These are phyloP conservation scores for Leccinum arenicola DNA, from an alignment of 768 basidiomycete species.

Conservation along the genomic window DNA sequence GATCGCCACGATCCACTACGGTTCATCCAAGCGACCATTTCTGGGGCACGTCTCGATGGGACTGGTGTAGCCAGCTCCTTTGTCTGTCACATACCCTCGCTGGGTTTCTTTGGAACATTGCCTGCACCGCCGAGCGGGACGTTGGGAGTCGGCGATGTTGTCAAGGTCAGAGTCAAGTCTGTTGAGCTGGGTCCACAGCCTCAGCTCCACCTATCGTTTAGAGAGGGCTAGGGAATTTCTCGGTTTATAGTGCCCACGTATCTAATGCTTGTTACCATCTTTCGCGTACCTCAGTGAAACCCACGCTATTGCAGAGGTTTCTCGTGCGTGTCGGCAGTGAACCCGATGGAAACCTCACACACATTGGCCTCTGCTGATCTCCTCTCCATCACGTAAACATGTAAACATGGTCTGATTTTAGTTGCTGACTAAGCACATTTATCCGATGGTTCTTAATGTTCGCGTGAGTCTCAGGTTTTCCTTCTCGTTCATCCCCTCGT, in stretches of 20 bases:
- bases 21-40: constrained; percentile 26
- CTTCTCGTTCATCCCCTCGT: constrained; percentile 1
- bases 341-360: neutral
- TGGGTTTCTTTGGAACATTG: constrained; percentile 24
- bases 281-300: neutral
- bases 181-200: constrained; percentile 32
- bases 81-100: constrained; percentile 24
- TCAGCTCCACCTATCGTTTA: constrained; percentile 19
- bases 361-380: neutral
- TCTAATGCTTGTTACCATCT: neutral
- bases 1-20: constrained; percentile 28
- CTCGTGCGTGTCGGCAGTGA: neutral
- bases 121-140: constrained; percentile 4
- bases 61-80: constrained; percentile 9
- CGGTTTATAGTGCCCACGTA: neutral
- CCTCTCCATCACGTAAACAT: neutral
- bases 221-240: neutral
- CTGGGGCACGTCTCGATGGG: constrained; percentile 18
- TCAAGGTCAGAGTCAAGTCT: constrained; percentile 26
- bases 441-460: neutral
- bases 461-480: neutral
- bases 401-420: constrained; percentile 18
- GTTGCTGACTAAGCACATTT: constrained; percentile 25
- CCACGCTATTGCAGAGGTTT: neutral
- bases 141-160: constrained; percentile 25